Percentiles rank a stretch among this genome's conserved stretches.
phyloP scores from a whole-genome alignment of 306 rosid species.

The Malus asiatica region DNA sequence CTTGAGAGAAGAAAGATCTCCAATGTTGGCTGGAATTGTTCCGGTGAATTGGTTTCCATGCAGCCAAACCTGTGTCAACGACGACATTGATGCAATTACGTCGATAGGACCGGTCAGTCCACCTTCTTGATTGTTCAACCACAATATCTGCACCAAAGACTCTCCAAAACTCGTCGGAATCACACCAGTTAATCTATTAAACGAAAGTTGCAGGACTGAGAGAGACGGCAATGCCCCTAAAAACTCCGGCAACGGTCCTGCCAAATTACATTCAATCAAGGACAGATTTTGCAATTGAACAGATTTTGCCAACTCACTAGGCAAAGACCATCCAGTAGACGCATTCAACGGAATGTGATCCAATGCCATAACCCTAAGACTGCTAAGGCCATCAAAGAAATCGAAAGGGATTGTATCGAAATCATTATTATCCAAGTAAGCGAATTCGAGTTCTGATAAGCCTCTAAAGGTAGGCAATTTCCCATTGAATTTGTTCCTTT shows the following conservation, averaged over 20 bases:
- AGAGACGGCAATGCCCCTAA: conserved; percentile 58
- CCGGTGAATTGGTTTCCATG: conserved; percentile 75
- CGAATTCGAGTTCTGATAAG: conserved; percentile 63
- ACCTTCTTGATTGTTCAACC: conserved; percentile 71
- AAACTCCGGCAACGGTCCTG: conserved; percentile 59
- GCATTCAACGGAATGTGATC: conserved; percentile 57
- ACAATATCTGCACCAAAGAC: conserved; percentile 60
- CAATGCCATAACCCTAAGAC: conserved; percentile 53
- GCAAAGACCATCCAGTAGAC: conserved; percentile 62
- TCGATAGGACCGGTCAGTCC: conserved; percentile 59
- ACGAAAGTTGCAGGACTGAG: conserved; percentile 50
- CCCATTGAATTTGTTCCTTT: conserved; percentile 58
- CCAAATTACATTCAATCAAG: conserved; percentile 47
- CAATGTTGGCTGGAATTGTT: conserved; percentile 54
- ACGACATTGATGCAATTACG: conserved; percentile 52
- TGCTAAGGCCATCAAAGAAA: conserved; percentile 53
- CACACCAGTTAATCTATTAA: conserved; percentile 40
- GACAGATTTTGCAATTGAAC: conserved; percentile 58
- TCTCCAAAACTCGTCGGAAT: conserved; percentile 52
- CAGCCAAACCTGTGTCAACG: conserved; percentile 58
- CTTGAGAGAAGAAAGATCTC: conserved; percentile 49
- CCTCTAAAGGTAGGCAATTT: conserved; percentile 60
- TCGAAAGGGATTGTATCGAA: conserved; percentile 64
- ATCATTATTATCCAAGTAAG: conserved; percentile 60
- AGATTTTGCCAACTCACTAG: conserved; percentile 51